These are phyloP conservation scores for Diaporthe citrichinensis DNA, from an alignment of 2,329 filamentous ascomycete genomes.

Conservation along the genomic window DNA sequence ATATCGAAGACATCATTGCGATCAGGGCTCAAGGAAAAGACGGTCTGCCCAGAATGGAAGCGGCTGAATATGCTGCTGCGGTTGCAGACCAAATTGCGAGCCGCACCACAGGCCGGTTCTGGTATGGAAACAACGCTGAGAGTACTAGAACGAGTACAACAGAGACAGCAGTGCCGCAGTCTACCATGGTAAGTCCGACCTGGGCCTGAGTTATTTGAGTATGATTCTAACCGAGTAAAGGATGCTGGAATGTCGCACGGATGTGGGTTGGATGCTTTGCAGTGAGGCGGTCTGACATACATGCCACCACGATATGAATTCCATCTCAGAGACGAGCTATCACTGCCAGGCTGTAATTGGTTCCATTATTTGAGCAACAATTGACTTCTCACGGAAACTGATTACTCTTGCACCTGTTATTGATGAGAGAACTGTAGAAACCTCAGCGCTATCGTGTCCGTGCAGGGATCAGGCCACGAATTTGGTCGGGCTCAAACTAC, in stretches of 20 bases:
- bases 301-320: background rate
- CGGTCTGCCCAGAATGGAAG: conserved; percentile 44
- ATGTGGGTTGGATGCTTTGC: conserved; percentile 45
- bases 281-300: conserved; percentile 5
- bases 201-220: background rate
- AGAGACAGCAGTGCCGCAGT: conserved; percentile 44
- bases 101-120: conserved; percentile 45
- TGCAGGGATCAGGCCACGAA: too few species aligned
- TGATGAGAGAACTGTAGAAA: too few species aligned
- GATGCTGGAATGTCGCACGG: conserved; percentile 42
- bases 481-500: too few species aligned
- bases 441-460: too few species aligned
- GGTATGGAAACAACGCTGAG: conserved; percentile 45
- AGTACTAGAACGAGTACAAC: conserved; percentile 44
- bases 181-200: background rate
- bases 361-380: too few species aligned
- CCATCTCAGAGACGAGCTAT: too few species aligned
- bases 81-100: conserved; percentile 44
- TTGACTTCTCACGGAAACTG: too few species aligned
- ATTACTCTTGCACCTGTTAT: too few species aligned
- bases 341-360: too few species aligned
- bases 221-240: background rate
- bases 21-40: conserved; percentile 46
- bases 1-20: conserved; percentile 43
- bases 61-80: conserved; percentile 44